These are phyloP conservation scores for Imleria badia DNA, from an alignment of 768 basidiomycete genomes.

Conservation along the genomic window DNA sequence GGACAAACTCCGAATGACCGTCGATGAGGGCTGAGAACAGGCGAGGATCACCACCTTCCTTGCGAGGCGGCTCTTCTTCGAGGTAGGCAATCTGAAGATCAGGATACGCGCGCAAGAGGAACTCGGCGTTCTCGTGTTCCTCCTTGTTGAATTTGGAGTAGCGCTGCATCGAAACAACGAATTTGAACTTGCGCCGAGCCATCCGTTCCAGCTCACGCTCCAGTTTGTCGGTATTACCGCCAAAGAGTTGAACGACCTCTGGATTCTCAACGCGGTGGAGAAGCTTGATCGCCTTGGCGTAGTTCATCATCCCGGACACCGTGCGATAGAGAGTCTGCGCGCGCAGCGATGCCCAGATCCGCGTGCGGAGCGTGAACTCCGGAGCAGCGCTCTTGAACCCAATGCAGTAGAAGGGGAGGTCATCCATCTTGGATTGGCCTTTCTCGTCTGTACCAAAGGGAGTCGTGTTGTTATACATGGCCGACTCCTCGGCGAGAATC, in stretches of 20 bases:
- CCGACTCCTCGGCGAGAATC: constrained; percentile 95
- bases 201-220: constrained; percentile 97
- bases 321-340: constrained; percentile 99
- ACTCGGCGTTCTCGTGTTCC: constrained; percentile 98
- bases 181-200: constrained; percentile 98
- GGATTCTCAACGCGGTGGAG: constrained; percentile 99
- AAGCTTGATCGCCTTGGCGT: constrained; percentile 98
- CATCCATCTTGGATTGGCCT: constrained; percentile 78
- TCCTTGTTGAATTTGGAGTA: constrained; percentile 99
- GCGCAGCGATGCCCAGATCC: constrained; percentile 98
- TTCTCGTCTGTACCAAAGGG: constrained; percentile 83
- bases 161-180: constrained; percentile 98
- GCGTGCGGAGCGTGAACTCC: constrained; percentile 96
- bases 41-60: constrained; percentile 92
- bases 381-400: constrained; percentile 99
- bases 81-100: constrained; percentile 98
- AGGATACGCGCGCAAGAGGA: constrained; percentile 94
- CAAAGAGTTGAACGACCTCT: constrained; percentile 95
- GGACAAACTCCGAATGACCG: constrained; percentile 94
- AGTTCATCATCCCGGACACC: constrained; percentile 99
- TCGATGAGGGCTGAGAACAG: constrained; percentile 97
- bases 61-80: constrained; percentile 91
- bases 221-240: constrained; percentile 95
- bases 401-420: constrained; percentile 96
- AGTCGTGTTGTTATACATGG: constrained; percentile 74